Conservation (phyloP, 2,329 filamentous ascomycete species). For the Didymella keratinophila region DNA sequence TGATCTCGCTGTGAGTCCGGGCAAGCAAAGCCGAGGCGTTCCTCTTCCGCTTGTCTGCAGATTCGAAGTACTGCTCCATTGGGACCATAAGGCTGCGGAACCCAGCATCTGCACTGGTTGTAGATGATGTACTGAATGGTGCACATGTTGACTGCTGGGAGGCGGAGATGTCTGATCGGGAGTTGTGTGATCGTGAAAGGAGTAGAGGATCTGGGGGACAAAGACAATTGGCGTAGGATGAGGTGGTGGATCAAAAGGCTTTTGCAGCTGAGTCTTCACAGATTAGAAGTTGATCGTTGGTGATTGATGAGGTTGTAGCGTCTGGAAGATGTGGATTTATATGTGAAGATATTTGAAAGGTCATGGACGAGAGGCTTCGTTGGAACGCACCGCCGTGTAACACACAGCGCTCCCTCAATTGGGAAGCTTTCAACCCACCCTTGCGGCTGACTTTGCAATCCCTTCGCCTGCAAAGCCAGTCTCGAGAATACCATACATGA, state of each 20-base stretch:
- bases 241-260: not conserved
- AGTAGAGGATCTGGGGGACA: not conserved
- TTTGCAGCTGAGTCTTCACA: not conserved
- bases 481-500: constrained; percentile 8
- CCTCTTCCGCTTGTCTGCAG: constrained; percentile 38
- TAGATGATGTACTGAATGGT: constrained; percentile 45
- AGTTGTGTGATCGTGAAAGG: not conserved
- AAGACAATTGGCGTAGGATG: not conserved
- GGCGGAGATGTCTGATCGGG: not conserved
- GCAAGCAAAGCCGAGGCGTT: constrained; percentile 39
- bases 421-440: constrained; percentile 9
- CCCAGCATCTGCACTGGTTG: constrained; percentile 41
- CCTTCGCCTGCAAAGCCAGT: constrained; percentile 17
- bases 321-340: constrained; percentile 5
- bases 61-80: constrained; percentile 41
- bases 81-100: constrained; percentile 38
- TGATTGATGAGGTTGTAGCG: not conserved
- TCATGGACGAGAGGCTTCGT: constrained; percentile 10
- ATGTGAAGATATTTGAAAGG: constrained; percentile 10
- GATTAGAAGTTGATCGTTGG: not conserved
- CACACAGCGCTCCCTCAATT: constrained; percentile 9
- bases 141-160: constrained; percentile 31
- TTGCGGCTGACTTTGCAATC: constrained; percentile 19
- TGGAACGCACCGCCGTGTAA: constrained; percentile 21
- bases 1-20: constrained; percentile 40